A percentile compares a stretch with the other conserved stretches of the same genome.
Evolutionary conservation across 1,284 basidiomycete genomes (phyloP).

Genomic region (Gomphus bonarii): DNA sequence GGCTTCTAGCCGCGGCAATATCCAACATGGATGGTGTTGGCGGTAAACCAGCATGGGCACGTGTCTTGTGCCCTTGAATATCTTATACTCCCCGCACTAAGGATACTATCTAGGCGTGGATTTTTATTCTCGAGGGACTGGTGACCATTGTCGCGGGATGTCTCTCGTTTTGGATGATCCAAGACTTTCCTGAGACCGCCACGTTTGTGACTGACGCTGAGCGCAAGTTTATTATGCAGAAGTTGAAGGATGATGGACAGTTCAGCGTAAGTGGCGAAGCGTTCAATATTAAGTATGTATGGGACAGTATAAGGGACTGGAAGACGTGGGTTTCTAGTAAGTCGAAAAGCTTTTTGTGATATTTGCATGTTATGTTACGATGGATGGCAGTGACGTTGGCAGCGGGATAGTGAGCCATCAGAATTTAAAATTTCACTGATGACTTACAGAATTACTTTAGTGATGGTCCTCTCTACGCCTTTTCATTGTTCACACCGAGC

Average conservation of each 20-base stretch:
- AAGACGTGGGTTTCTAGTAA: conserved; percentile 41
- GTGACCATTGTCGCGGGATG: conserved; percentile 56
- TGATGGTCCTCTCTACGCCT: conserved; percentile 42
- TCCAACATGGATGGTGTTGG: conserved; percentile 59
- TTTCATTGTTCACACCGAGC: conserved; percentile 44
- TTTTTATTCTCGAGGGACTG: conserved; percentile 61
- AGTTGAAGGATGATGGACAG: conserved; percentile 59
- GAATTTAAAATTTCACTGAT: not conserved
- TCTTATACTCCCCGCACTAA: not conserved
- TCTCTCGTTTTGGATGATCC: conserved; percentile 64
- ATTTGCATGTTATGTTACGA: not conserved
- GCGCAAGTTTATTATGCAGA: conserved; percentile 52
- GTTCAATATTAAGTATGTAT: conserved; percentile 34
- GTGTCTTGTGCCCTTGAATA: not conserved
- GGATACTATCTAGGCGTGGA: conserved; percentile 42
- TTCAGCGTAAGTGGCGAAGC: conserved; percentile 30
- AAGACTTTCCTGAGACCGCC: conserved; percentile 75
- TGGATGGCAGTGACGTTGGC: conserved; percentile 30
- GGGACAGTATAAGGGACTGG: conserved; percentile 38
- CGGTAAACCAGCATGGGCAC: conserved; percentile 40
- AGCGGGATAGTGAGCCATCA: not conserved
- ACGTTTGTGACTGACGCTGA: conserved; percentile 65
- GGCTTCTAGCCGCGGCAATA: conserved; percentile 38
- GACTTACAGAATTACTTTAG: conserved; percentile 17
- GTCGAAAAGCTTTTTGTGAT: conserved; percentile 12